A percentile compares a stretch with the other conserved stretches of the same genome.
Conservation (phyloP, 1,139 yeast species). For the Oligophagozyma castellii region DNA sequence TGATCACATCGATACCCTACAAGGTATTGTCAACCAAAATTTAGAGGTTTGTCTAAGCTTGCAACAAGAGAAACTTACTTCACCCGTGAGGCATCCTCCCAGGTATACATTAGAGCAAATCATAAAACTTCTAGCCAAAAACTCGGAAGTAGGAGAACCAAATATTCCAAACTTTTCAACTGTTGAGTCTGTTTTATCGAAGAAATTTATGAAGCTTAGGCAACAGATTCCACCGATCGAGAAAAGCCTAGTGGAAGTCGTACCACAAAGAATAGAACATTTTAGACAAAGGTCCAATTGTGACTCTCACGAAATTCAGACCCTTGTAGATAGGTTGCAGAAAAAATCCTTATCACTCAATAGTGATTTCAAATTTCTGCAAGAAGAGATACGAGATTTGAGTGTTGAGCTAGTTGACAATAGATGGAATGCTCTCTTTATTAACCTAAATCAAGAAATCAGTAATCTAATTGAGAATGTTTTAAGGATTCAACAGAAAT, state of each 20-base stretch:
- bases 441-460: constrained; percentile 31
- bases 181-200: too few relatives aligned
- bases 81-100: constrained; percentile 32
- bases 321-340: too few relatives aligned
- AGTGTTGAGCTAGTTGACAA: constrained; percentile 36
- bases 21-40: constrained; percentile 37
- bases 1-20: constrained; percentile 38
- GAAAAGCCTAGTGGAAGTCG: constrained; percentile 42
- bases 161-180: too few relatives aligned
- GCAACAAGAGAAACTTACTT: constrained; percentile 30
- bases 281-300: constrained; percentile 16
- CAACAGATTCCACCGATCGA: constrained; percentile 20
- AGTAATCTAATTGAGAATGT: constrained; percentile 24
- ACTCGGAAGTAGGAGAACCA: too few relatives aligned
- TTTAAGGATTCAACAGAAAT: constrained; percentile 21
- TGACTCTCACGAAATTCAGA: too few relatives aligned
- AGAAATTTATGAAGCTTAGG: constrained; percentile 25
- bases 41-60: constrained; percentile 28
- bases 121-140: constrained; percentile 28
- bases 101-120: constrained; percentile 31
- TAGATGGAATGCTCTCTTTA: constrained; percentile 43
- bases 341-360: constrained; percentile 28
- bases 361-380: constrained; percentile 31
- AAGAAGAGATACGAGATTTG: constrained; percentile 28
- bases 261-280: constrained; percentile 39